Percentiles rank a stretch among this genome's conserved stretches.
These are phyloP conservation scores for Apophysomyces sp. DNA, from an alignment of 371 early-diverging fungal genomes.

Conservation along the genomic window DNA sequence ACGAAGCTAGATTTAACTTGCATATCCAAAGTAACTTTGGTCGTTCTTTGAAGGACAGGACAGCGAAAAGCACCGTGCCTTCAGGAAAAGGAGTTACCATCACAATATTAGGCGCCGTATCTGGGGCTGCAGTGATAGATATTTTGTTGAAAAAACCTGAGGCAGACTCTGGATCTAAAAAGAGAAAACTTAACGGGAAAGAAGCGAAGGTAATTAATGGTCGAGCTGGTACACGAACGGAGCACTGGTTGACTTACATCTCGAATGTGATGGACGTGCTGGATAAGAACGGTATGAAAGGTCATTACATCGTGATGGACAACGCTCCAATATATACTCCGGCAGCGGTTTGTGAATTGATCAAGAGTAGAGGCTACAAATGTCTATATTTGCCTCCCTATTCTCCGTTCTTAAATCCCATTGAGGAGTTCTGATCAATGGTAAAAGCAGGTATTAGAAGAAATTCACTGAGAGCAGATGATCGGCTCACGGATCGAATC, in stretches of 20 bases:
- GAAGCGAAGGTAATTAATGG: neutral
- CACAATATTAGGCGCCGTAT: too few species aligned
- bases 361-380: slow-evolving; percentile 8
- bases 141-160: too few species aligned
- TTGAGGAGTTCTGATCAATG: slow-evolving; percentile 6
- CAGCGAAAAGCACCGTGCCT: too few species aligned
- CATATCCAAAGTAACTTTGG: too few species aligned
- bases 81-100: too few species aligned
- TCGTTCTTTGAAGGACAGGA: too few species aligned
- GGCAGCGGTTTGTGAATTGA: slow-evolving; percentile 1
- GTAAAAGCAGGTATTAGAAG: slow-evolving; percentile 2
- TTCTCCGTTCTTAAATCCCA: slow-evolving; percentile 7
- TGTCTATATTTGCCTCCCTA: slow-evolving; percentile 3
- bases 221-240: slow-evolving; percentile 5
- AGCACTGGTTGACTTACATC: slow-evolving; percentile 3
- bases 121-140: too few species aligned
- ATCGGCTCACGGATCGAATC: neutral
- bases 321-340: slow-evolving; percentile 10
- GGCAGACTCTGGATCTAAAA: too few species aligned
- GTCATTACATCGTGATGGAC: neutral
- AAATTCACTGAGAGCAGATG: slow-evolving; percentile 7
- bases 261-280: slow-evolving; percentile 8
- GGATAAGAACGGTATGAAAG: slow-evolving; percentile 6
- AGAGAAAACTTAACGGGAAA: too few species aligned
- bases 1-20: too few species aligned